Evolutionary conservation across 2,329 filamentous ascomycete genomes (phyloP).

Genomic region (Mycosphaerella sp.): DNA sequence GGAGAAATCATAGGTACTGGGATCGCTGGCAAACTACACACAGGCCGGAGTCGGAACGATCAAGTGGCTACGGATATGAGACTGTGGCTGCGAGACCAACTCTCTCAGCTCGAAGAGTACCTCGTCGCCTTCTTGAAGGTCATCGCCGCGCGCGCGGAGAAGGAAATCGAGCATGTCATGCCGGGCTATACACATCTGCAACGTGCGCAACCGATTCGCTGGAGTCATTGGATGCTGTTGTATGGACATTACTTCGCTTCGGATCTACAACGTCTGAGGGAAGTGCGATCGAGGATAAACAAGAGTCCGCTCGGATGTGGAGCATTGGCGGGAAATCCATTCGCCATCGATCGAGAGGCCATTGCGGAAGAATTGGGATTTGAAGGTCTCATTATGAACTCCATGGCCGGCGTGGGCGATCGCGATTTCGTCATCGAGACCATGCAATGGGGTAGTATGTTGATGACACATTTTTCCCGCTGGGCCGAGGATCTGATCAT

Average conservation of each 20-base stretch:
- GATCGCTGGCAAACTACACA: conserved; percentile 82
- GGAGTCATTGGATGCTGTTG: conserved; percentile 74
- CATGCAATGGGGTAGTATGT: conserved; percentile 69
- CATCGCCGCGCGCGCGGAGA: conserved; percentile 61
- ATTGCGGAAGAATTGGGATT: conserved; percentile 80
- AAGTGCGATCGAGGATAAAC: conserved; percentile 70
- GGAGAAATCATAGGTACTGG: conserved; percentile 83
- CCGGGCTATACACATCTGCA: conserved; percentile 86
- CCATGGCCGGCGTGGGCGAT: conserved; percentile 67
- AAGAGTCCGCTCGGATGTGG: conserved; percentile 63
- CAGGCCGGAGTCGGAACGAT: conserved; percentile 79
- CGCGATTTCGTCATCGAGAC: conserved; percentile 78
- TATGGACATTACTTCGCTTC: conserved; percentile 64
- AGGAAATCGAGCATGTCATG: conserved; percentile 72
- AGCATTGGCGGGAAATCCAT: conserved; percentile 74
- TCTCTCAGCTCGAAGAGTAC: conserved; percentile 62
- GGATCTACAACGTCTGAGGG: conserved; percentile 70
- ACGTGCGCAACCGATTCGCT: conserved; percentile 72
- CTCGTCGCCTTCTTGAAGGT: conserved; percentile 65
- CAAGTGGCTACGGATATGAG: conserved; percentile 88
- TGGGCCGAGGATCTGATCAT: conserved; percentile 85
- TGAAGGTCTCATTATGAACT: conserved; percentile 67
- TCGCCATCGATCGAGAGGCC: conserved; percentile 69
- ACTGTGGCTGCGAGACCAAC: conserved; percentile 73
- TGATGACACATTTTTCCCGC: conserved; percentile 73